Percentiles rank a stretch among this genome's conserved stretches.
phyloP scores from a whole-genome alignment of 176 grass and related monocot species.

The Aegilops bicornis region DNA sequence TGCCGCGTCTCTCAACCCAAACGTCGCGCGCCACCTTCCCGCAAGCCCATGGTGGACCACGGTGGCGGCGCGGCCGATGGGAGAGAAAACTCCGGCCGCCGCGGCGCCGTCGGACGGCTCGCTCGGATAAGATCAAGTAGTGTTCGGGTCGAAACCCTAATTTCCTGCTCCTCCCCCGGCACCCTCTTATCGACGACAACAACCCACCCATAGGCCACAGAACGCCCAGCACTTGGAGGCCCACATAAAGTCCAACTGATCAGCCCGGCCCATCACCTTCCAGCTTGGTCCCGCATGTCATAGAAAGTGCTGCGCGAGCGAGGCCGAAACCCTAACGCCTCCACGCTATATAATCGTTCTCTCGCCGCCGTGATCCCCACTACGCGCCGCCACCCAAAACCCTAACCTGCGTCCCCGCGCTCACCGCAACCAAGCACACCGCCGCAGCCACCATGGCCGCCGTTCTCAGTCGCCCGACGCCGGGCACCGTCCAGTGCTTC shows the following conservation, averaged over 20 bases:
- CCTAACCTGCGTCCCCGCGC: neutral
- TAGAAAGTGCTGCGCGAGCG: too few species aligned
- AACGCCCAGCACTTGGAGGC: neutral
- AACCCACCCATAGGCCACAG: neutral
- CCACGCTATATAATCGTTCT: neutral
- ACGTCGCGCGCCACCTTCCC: conserved; percentile 13
- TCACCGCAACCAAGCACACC: neutral
- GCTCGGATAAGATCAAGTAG: conserved; percentile 62
- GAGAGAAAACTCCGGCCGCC: conserved; percentile 20
- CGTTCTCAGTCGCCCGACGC: conserved; percentile 17
- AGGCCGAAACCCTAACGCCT: conserved; percentile 41
- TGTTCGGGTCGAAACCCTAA: conserved; percentile 45
- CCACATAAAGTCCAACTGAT: neutral
- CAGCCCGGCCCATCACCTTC: neutral
- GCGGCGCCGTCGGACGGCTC: conserved; percentile 19
- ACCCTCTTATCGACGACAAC: conserved; percentile 9
- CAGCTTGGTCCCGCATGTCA: neutral
- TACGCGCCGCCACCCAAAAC: neutral
- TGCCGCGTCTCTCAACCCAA: neutral
- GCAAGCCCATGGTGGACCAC: neutral
- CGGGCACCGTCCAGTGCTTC: conserved; percentile 74
- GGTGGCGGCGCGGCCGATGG: neutral
- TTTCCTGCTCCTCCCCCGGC: neutral
- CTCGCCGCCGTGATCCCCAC: neutral
- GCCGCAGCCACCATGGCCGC: conserved; percentile 19